These are phyloP conservation scores for Acacia pycnantha DNA, from an alignment of 331 rosid species.

Conservation along the genomic window DNA sequence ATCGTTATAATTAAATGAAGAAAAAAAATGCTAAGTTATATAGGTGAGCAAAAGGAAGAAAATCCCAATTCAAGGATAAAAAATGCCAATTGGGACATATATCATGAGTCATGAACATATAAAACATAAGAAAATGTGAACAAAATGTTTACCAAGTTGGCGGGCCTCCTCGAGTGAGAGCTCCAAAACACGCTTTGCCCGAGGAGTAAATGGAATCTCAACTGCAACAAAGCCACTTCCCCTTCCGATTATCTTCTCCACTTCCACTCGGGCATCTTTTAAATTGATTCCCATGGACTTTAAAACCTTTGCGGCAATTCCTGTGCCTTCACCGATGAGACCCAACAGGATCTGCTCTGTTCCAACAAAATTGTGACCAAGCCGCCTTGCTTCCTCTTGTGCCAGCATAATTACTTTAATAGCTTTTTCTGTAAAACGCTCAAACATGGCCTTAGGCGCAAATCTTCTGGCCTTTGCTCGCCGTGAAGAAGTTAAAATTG, in stretches of 20 bases:
- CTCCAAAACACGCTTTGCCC: conserved; percentile 98
- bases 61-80: neutral
- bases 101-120: neutral
- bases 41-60: neutral
- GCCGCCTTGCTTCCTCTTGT: conserved; percentile 98
- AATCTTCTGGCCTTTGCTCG: conserved; percentile 63
- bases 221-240: conserved; percentile 98
- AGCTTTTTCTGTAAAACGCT: conserved; percentile 98
- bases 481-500: conserved; percentile 48
- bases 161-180: conserved; percentile 99
- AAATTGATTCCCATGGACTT: conserved; percentile 98
- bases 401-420: conserved; percentile 98
- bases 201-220: conserved; percentile 96
- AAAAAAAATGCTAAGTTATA: neutral
- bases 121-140: conserved; percentile 2
- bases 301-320: conserved; percentile 96
- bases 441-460: conserved; percentile 93
- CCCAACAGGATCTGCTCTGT: conserved; percentile 98
- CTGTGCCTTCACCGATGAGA: conserved; percentile 99
- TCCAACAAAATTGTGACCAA: conserved; percentile 98
- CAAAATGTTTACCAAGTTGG: conserved; percentile 72
- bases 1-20: conserved; percentile 2
- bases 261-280: conserved; percentile 98
- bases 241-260: conserved; percentile 97
- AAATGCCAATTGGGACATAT: neutral